Base-by-base conservation (phyloP, 2,329 filamentous ascomycete genomes). In the Endoconidiophora polonica region DNA sequence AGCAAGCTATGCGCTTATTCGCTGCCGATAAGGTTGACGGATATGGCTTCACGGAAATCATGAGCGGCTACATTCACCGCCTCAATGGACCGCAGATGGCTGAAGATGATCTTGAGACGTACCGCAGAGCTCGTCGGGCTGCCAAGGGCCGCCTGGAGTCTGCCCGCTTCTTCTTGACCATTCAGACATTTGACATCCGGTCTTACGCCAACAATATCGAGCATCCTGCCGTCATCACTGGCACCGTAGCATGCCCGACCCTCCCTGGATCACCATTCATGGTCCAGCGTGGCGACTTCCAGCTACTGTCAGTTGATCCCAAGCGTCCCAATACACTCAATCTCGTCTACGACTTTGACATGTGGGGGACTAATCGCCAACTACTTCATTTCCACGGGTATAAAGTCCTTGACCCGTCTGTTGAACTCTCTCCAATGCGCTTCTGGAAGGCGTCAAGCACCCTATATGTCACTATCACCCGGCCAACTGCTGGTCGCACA, bases 381-480 rank as follows among this genome's bases (percentile, higher is more conserved):
- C 64, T 63, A 44, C 68, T 77, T 43, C 71, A 73, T 52, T 76
- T 83, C 58, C 68, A 77, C 54, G 78, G 77, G 0, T 76, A 73
- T 62, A 81, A 81, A 60, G 66, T 75, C 2, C 69, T 81, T 40
- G 72, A 80, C 59, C 71, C 77, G 3, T 73, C 73, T 0, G 72
- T 76, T 0, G 73, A 76, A 2, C 65, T 81, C 33, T 69, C 71
- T 2, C 69, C 73, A 1, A 56, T 65, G 39, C 66, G 72, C 54
- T 75, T 82, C 52, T 81, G 77, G 78, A 66, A 65, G 45, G 73
- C 77, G 2, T 78, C 76, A 1, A 77, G 70, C 18, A 80, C 76
- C 0, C 66, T 82, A 0, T 80, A 77, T 54, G 75, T 79, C 43
- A 76, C 71, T 1, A 69, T 81, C 50, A 74, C 73, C 14, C 62